phyloP scores from a whole-genome alignment of 1,139 yeast genomes.

The Candida sp. region DNA sequence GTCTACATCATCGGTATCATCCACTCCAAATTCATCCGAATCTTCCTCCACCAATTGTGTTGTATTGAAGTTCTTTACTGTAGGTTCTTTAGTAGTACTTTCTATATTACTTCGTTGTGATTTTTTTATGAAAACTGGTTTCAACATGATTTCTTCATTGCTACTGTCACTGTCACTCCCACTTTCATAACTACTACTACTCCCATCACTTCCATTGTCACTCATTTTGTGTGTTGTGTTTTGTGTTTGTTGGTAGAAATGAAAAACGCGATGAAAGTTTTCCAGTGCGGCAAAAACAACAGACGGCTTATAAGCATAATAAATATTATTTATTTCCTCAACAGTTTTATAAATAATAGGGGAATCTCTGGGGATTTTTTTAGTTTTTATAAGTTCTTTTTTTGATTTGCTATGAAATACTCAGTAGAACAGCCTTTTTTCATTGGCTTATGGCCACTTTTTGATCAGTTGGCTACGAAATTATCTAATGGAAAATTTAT shows the following conservation, averaged over 20 bases:
- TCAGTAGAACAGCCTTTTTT: conserved; percentile 61
- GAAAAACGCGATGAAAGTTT: background rate
- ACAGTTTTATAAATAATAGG: too few relatives aligned
- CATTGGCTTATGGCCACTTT: conserved; percentile 57
- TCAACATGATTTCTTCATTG: conserved; percentile 8
- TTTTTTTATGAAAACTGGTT: conserved; percentile 13
- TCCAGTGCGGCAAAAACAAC: too few relatives aligned
- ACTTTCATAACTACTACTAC: conserved; percentile 6
- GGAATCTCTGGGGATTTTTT: too few relatives aligned
- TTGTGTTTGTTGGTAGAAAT: background rate
- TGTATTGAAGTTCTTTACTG: background rate
- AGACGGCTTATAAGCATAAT: too few relatives aligned
- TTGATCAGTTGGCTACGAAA: conserved; percentile 43
- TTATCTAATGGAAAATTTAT: conserved; percentile 50
- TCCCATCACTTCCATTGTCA: conserved; percentile 3
- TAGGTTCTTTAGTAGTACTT: background rate
- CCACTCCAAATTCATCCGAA: conserved; percentile 17
- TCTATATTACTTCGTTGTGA: conserved; percentile 3
- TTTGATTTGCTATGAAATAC: conserved; percentile 25
- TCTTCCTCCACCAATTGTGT: conserved; percentile 7
- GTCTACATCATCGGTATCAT: conserved; percentile 39
- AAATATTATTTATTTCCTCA: too few relatives aligned
- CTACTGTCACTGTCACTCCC: conserved; percentile 2
- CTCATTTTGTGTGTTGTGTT: background rate
- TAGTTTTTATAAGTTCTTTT: background rate